These are phyloP conservation scores for Cryptococcus deneoformans DNA, from an alignment of 1,284 basidiomycete species.

Conservation along the genomic window DNA sequence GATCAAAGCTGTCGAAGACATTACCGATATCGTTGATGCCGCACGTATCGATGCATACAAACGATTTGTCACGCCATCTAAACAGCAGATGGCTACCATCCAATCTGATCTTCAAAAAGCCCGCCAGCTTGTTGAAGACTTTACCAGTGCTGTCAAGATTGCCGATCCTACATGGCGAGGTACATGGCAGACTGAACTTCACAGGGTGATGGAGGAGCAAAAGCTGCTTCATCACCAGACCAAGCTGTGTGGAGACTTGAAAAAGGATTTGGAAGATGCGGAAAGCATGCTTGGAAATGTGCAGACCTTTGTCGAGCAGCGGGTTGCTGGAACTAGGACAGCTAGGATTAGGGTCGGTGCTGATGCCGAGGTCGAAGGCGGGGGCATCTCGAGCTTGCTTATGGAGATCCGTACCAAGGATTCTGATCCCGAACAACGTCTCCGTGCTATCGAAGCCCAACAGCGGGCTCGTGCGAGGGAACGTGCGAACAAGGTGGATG, in stretches of 20 bases:
- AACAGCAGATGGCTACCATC: conserved; percentile 67
- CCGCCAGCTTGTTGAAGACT: conserved; percentile 66
- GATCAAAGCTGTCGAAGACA: conserved; percentile 87
- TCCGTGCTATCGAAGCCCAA: conserved; percentile 87
- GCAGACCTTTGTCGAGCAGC: conserved; percentile 78
- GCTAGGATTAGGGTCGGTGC: conserved; percentile 12
- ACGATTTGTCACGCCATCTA: conserved; percentile 80
- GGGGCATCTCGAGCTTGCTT: conserved; percentile 63
- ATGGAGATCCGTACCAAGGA: conserved; percentile 78
- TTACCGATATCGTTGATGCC: conserved; percentile 87
- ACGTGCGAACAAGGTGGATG: conserved; percentile 58
- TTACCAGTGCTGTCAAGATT: conserved; percentile 81
- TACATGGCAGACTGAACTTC: conserved; percentile 95
- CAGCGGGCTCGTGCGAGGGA: conserved; percentile 75
- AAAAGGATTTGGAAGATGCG: conserved; percentile 88
- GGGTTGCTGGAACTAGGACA: conserved; percentile 52
- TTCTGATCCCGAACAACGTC: conserved; percentile 71
- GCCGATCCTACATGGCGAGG: conserved; percentile 98
- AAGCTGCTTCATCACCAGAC: conserved; percentile 90
- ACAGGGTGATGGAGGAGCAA: conserved; percentile 97
- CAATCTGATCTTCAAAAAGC: conserved; percentile 71
- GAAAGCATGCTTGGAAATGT: conserved; percentile 81
- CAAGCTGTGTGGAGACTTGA: conserved; percentile 80
- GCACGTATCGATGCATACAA: conserved; percentile 90
- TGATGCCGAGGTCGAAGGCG: conserved; percentile 41